Evolutionary conservation across 2,329 filamentous ascomycete species (phyloP).

Genomic region (Tolypocladium tundrense): DNA sequence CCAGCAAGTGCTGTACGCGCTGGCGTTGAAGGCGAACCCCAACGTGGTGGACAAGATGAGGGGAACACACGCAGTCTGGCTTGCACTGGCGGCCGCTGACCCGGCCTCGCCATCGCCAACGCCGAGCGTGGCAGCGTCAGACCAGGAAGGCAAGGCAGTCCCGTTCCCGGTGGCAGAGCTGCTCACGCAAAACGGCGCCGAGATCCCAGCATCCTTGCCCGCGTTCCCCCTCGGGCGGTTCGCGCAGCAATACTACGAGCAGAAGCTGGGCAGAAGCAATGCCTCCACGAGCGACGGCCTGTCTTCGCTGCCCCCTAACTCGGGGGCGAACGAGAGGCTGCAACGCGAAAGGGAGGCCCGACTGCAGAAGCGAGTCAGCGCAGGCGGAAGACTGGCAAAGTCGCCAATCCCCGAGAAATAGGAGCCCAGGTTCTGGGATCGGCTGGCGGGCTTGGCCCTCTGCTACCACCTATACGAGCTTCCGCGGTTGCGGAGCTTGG

Average conservation of each 20-base stretch:
- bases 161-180: constrained; percentile 87
- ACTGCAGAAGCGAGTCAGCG: constrained; percentile 70
- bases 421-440: constrained; percentile 31
- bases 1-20: constrained; percentile 80
- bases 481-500: constrained; percentile 14
- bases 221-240: constrained; percentile 75
- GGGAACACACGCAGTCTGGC: constrained; percentile 78
- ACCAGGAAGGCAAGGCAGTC: constrained; percentile 41
- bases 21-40: constrained; percentile 77
- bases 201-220: constrained; percentile 65
- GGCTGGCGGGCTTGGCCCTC: constrained; percentile 25
- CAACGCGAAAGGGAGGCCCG: constrained; percentile 56
- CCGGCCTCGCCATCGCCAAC: constrained; percentile 62
- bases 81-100: constrained; percentile 86
- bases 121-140: constrained; percentile 29
- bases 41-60: constrained; percentile 80
- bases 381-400: constrained; percentile 61
- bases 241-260: constrained; percentile 76
- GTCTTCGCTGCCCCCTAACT: constrained; percentile 44
- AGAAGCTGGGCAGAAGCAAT: constrained; percentile 48
- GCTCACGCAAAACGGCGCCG: constrained; percentile 85
- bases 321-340: constrained; percentile 35
- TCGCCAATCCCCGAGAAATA: constrained; percentile 53
- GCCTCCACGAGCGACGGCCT: constrained; percentile 46
- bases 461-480: constrained; percentile 24